These are phyloP conservation scores for Scenedesmus sp. DNA, from an alignment of 163 green algal genomes.

Conservation along the genomic window DNA sequence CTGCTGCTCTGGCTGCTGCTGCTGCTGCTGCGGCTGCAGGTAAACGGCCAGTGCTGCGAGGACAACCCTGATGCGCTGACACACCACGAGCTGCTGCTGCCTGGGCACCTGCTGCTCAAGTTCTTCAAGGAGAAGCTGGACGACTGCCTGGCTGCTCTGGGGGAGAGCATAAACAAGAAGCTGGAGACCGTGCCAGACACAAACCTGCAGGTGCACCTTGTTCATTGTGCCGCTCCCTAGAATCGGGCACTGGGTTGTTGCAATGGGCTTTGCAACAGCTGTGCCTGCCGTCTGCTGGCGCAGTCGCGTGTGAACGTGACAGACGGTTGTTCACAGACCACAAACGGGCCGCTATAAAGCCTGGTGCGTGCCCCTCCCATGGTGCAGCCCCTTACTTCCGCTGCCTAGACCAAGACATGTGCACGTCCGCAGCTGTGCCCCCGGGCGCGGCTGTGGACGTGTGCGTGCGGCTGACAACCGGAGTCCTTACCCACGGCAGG, in stretches of 20 bases:
- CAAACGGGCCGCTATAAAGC: conserved; percentile 52
- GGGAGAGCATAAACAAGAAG: conserved; percentile 46
- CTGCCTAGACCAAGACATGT: conserved; percentile 31
- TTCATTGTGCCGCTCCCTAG: too few species aligned
- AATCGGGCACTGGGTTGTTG: neutral
- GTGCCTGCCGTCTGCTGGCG: neutral
- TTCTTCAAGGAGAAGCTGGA: conserved; percentile 92
- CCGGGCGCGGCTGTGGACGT: neutral
- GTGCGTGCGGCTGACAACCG: conserved; percentile 52
- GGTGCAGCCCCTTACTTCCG: conserved; percentile 55
- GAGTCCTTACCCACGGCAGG: conserved; percentile 47
- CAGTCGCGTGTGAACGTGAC: neutral
- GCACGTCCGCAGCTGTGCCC: neutral
- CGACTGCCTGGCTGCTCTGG: conserved; percentile 68
- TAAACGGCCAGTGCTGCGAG: conserved; percentile 82
- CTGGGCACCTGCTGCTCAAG: conserved; percentile 92
- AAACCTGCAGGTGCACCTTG: conserved; percentile 26
- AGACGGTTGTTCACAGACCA: neutral
- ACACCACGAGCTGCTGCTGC: conserved; percentile 95
- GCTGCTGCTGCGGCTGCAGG: conserved; percentile 52
- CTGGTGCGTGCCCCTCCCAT: conserved; percentile 64
- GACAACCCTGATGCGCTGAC: conserved; percentile 95
- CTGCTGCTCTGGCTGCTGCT: neutral
- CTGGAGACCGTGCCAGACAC: conserved; percentile 44
- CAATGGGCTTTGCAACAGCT: neutral